phyloP scores from a whole-genome alignment of 441 rosid genomes.

The Melastoma candidum region DNA sequence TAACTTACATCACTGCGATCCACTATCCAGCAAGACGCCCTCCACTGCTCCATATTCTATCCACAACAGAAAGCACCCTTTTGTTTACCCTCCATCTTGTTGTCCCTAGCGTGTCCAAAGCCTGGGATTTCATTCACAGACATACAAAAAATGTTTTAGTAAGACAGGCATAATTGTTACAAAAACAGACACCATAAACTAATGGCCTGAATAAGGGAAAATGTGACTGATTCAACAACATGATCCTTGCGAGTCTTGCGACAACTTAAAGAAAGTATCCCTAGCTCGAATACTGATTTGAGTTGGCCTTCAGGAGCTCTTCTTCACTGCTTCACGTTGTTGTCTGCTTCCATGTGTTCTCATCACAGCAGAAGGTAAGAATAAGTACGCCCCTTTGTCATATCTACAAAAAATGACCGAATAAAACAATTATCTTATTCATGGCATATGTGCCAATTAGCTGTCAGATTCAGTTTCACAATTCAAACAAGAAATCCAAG shows the following conservation, averaged over 20 bases:
- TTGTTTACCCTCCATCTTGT: constrained; percentile 88
- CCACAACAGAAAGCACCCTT: constrained; percentile 65
- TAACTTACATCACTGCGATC: constrained; percentile 70
- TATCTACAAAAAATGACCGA: constrained; percentile 38
- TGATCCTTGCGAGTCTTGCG: not conserved
- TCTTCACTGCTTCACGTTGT: constrained; percentile 66
- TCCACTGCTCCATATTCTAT: constrained; percentile 73
- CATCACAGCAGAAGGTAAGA: constrained; percentile 84
- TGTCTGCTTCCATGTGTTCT: constrained; percentile 88
- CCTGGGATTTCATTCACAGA: constrained; percentile 23
- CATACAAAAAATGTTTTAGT: not conserved
- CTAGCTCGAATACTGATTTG: constrained; percentile 65
- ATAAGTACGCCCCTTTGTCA: constrained; percentile 84
- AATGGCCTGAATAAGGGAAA: not conserved
- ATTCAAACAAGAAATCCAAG: not conserved
- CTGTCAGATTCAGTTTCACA: not conserved
- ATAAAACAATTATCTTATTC: not conserved
- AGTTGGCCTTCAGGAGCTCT: constrained; percentile 35
- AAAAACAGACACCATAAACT: too few relatives aligned
- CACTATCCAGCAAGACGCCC: constrained; percentile 80
- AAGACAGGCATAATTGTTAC: not conserved
- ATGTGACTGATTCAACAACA: constrained; percentile 2
- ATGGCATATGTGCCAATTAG: too few relatives aligned
- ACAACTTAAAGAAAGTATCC: not conserved
- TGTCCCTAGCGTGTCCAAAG: constrained; percentile 85